Evolutionary conservation across 2,329 filamentous ascomycete genomes (phyloP), one percentile per base, ranked within the genome.

Genomic region (Xylariaceae sp.): DNA sequence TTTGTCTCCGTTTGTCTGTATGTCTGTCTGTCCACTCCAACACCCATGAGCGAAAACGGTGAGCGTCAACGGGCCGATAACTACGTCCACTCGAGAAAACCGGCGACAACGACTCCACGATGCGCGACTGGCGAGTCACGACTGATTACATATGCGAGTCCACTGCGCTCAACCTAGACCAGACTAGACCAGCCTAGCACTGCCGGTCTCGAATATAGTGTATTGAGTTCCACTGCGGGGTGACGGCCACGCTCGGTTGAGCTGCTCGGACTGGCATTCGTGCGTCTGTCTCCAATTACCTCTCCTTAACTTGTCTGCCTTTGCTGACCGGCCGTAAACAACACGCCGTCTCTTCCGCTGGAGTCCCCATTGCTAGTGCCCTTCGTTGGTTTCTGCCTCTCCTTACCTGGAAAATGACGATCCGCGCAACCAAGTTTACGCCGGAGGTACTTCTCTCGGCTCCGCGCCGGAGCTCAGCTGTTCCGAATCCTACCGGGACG

Each of bases 401-500:
- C 18, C 7, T 37, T 56, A n/a, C 12, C 60, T 69, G 32, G 13
- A 71, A 57, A 57, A 91, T 91, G 88, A 89, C 86, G 7, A 79
- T 88, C 67, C 78, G 79, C 61, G 85, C 85, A 9, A 76, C 78
- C 62, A 86, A 85, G 62, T 88, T 92, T 72, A 90, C 86, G 9
- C 87, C 88, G 4, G 81, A 89, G 75, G 86, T 89, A 61, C 77
- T 94, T 54, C 80, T 94, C 65, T 85, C 85, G 60, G 87, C 87
- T 15, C 87, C 88, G 30, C 83, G 89, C 53, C 83, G 88, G 45
- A 88, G 86, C 10, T 69, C 83, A 15, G 88, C 84, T 45, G 70
- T 83, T 1, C 88, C 88, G n/a, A 92, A 90, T 68, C 69, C 76
- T 36, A 76, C 80, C 49, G 87, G 86, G 41, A 82, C 80, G 50